Conservation (phyloP, 192 early-diverging fungal genomes). For the Coemansia sp. region DNA sequence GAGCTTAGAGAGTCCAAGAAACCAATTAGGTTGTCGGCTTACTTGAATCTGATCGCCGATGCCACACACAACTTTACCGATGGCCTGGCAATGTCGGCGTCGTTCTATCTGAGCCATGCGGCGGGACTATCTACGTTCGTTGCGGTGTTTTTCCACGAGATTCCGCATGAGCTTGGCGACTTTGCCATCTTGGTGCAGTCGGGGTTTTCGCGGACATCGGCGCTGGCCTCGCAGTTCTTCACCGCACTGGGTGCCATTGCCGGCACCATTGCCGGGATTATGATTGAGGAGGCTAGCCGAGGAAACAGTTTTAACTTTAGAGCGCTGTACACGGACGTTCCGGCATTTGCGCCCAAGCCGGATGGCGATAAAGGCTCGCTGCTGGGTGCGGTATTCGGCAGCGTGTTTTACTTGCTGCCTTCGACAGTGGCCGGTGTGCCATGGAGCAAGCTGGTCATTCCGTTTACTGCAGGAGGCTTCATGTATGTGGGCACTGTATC, state of each 20-base stretch:
- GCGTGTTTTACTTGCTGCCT: slow-evolving; percentile 29
- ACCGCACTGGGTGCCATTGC: slow-evolving; percentile 79
- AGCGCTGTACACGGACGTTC: slow-evolving; percentile 33
- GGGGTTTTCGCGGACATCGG: slow-evolving; percentile 71
- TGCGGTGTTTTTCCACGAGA: slow-evolving; percentile 86
- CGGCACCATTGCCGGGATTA: slow-evolving; percentile 72
- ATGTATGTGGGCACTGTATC: slow-evolving; percentile 84
- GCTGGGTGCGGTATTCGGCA: slow-evolving; percentile 19
- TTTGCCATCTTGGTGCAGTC: slow-evolving; percentile 84
- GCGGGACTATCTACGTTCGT: slow-evolving; percentile 82
- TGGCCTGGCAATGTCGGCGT: slow-evolving; percentile 78
- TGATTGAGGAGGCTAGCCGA: slow-evolving; percentile 67
- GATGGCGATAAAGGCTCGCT: slow-evolving; percentile 1
- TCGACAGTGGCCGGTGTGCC: slow-evolving; percentile 57
- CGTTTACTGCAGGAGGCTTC: slow-evolving; percentile 85
- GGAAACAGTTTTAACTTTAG: slow-evolving; percentile 33
- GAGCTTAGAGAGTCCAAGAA: slow-evolving; percentile 9
- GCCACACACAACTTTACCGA: slow-evolving; percentile 85
- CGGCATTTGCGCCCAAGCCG: slow-evolving; percentile 29
- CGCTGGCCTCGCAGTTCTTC: slow-evolving; percentile 75
- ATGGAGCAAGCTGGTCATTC: slow-evolving; percentile 78
- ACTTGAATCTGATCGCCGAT: slow-evolving; percentile 80
- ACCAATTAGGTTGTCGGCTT: slow-evolving; percentile 67
- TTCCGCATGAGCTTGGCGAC: slow-evolving; percentile 86
- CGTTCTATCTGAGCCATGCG: slow-evolving; percentile 77